Base-by-base conservation (phyloP, 305 asterid genomes). In the Ajuga reptans region DNA sequence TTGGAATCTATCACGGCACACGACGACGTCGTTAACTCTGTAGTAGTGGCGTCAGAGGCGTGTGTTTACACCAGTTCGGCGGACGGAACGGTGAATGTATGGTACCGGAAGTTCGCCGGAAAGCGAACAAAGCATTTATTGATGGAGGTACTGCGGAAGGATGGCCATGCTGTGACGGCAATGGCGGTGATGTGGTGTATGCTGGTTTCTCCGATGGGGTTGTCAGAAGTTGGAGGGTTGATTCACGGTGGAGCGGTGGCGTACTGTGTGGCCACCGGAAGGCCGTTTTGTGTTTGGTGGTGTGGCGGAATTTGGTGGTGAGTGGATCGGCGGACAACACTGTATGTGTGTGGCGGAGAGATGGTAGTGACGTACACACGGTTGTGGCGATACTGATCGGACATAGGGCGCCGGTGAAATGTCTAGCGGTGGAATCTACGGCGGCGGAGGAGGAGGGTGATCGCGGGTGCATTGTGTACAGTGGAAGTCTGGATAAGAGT, bases 241-340 rank as follows among this genome's bases (percentile, higher is more conserved):
- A 73, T 43, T 84, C 81, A 79, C 83, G 75, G 14, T 87, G 74
- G 75, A 73, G 84, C 75, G 90, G 93, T 37, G 98, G 97, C 27
- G 85, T 84, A 1, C 55, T 92, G 50, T 73, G 96, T 64, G 97
- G 95, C 17, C 97, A 91, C 66, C 89, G 87, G 74, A n/a, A 79
- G 72, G 96, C 97, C 7, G 95, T 89, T 7, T 62, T 91, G 16
- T 91, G 96, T 62, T 16, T 89, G 54, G 96, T 82, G 1, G 80
- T 56, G 17, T 90, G 74, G 1, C 89, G 90, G 18, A 79, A 66
- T 1, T 45, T 89, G 76, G 92, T 89, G 68, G 9, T 87, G 66
- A 91, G 96, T 51, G 98, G 98, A 0, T 92, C 98, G 9, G 91
- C 97, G 45, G 98, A 92, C 29, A 83, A 79, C 71, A 88, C 72